These are phyloP conservation scores for Pythium pectinolyticum DNA, from an alignment of 352 stramenopile genomes.

Conservation along the genomic window DNA sequence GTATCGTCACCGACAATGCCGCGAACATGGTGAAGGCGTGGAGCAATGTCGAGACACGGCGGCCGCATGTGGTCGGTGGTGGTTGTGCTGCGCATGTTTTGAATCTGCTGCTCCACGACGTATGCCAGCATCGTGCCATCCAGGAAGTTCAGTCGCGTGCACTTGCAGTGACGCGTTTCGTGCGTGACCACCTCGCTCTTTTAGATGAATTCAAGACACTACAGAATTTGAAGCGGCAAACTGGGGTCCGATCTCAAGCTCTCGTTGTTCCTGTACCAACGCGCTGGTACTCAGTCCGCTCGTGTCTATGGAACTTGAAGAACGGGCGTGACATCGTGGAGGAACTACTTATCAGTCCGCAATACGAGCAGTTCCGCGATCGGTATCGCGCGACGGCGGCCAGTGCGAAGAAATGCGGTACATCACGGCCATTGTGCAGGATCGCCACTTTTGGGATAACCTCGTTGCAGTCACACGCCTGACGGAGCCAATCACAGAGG, in stretches of 20 bases:
- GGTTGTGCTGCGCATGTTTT: constrained; percentile 3
- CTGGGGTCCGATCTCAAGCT: background rate
- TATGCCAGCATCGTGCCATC: background rate
- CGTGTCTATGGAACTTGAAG: background rate
- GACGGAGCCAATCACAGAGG: no score
- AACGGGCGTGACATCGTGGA: background rate
- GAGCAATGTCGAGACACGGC: background rate
- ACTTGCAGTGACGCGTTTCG: background rate
- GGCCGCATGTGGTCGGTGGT: constrained; percentile 2
- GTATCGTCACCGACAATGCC: constrained; percentile 12
- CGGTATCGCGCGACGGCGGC: no score
- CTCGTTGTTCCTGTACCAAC: background rate
- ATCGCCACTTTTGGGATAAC: no score
- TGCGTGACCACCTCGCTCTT: background rate
- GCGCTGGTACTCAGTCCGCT: constrained; percentile 6
- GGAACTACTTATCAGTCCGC: background rate
- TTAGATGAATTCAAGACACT: background rate
- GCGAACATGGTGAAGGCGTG: constrained; percentile 4
- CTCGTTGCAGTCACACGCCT: no score
- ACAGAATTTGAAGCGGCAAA: background rate
- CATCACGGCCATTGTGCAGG: no score
- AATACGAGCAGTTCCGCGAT: background rate
- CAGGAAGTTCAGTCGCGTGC: background rate
- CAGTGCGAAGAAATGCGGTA: no score
- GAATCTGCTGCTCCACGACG: constrained; percentile 8